Base-by-base conservation (phyloP, 2,329 filamentous ascomycete genomes). In the Microthyrium microscopicum region DNA sequence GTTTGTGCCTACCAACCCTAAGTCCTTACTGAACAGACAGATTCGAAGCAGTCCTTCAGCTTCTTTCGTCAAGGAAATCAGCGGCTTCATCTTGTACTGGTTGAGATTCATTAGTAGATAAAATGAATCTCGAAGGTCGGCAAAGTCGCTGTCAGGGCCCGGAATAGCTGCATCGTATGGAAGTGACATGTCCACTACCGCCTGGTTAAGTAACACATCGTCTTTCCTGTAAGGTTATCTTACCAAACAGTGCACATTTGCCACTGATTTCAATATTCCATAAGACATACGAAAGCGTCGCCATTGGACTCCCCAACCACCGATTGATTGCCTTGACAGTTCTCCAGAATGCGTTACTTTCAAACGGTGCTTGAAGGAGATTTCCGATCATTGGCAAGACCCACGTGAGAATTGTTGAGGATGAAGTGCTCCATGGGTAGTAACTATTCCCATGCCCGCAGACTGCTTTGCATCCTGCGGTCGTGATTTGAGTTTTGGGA, bases 251-350 rank as follows among this genome's bases (percentile, higher is more conserved):
- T 11, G 50, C 50, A 19, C 46, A 50, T 35, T 48, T 50, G 5
- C 45, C 46, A 8, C 42, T 50, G 18, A 50, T 42, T 28, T 44
- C 44, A 32, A 52, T 47, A 28, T 52, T 52, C 48, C 50, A 53
- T 21, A 52, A 40, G 4, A 49, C 45, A 29, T 48, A 51, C 5
- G 42, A 41, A n/a, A 53, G 31, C 11, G 42, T 39, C 8, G 43
- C 41, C 13, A 53, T 47, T 6, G 48, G 48, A 12, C 38, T 43
- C 3, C 50, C 48, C 1, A 46, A n/a, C 43, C 47, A 53, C 26
- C 50, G 36, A 19, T 40, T 42, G 25, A 36, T 30, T 4, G 36
- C 36, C 13, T 39, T 19, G 42, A 47, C 34, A 8, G 41, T 43
- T 12, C 33, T 33, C 25, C 33, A 28, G 25, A 44, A 36, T n/a